A percentile compares a stretch with the other conserved stretches of the same genome.
phyloP scores from a whole-genome alignment of 2,329 filamentous ascomycete genomes.

The Paraconiothyrium sp. region DNA sequence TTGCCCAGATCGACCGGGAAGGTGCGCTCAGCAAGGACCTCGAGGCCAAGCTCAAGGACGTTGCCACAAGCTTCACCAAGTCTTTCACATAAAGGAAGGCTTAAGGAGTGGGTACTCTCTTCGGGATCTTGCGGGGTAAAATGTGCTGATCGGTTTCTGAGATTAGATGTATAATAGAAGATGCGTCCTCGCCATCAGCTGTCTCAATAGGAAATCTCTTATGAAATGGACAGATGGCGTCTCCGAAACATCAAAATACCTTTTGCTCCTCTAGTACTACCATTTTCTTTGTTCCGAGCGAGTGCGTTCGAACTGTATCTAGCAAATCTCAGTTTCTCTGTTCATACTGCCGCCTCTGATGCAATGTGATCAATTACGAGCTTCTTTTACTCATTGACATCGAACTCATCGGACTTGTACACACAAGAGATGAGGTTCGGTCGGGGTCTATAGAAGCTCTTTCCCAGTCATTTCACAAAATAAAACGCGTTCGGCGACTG shows the following conservation, averaged over 20 bases:
- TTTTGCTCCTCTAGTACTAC: constrained; percentile 27
- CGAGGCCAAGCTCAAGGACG: constrained; percentile 82
- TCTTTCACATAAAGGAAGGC: constrained; percentile 71
- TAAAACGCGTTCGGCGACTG: no score
- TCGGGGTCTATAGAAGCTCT: no score
- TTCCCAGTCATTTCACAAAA: no score
- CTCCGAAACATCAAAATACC: constrained; percentile 30
- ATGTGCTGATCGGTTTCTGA: constrained; percentile 50
- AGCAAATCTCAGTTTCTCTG: constrained; percentile 35
- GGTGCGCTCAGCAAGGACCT: constrained; percentile 94
- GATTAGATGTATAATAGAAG: constrained; percentile 47
- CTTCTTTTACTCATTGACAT: no score
- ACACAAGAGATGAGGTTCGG: no score
- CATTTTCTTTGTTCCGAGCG: constrained; percentile 30
- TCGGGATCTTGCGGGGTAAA: constrained; percentile 47
- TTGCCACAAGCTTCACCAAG: constrained; percentile 87
- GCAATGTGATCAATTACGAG: not conserved
- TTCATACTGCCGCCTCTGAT: constrained; percentile 12
- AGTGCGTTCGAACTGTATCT: constrained; percentile 33
- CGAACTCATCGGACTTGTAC: no score
- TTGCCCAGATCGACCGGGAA: constrained; percentile 92
- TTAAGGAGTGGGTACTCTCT: constrained; percentile 49
- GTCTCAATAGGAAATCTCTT: constrained; percentile 41
- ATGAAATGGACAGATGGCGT: constrained; percentile 28
- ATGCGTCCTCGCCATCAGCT: constrained; percentile 45